Percentiles rank a stretch among this genome's conserved stretches.
Conservation (phyloP, 345 rosid genomes). For the Geranium brycei region DNA sequence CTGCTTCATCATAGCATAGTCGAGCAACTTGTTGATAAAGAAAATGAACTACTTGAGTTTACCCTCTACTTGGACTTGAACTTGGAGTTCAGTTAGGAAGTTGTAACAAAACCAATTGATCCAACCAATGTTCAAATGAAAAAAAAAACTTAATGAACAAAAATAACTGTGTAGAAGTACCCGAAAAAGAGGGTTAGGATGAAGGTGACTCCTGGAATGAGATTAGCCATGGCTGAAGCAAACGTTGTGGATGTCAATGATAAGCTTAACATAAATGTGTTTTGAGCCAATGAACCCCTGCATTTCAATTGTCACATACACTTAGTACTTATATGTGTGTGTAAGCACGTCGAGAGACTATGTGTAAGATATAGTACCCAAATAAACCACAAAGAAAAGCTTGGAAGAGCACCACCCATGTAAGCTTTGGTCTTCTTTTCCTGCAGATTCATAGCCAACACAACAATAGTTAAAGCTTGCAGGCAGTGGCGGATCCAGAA, state of each 20-base stretch:
- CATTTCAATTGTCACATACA: not conserved
- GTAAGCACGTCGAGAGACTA: not conserved
- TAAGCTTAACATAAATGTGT: slow-evolving; percentile 28
- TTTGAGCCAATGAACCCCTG: slow-evolving; percentile 28
- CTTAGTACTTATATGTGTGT: not conserved
- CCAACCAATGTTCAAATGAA: too few species aligned
- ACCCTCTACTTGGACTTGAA: too few species aligned
- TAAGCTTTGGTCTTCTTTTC: slow-evolving; percentile 36
- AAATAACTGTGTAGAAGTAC: slow-evolving; percentile 12
- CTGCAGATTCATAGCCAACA: slow-evolving; percentile 12
- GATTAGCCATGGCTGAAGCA: slow-evolving; percentile 32
- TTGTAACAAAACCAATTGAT: too few species aligned
- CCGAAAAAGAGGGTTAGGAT: slow-evolving; percentile 31
- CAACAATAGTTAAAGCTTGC: not conserved
- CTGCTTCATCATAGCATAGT: too few species aligned
- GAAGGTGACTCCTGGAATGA: slow-evolving; percentile 39
- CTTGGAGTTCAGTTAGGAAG: too few species aligned
- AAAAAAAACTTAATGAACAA: not conserved
- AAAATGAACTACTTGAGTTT: too few species aligned
- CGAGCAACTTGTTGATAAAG: too few species aligned
- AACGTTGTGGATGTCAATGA: slow-evolving; percentile 43
- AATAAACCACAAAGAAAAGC: slow-evolving; percentile 34
- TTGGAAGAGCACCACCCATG: slow-evolving; percentile 28
- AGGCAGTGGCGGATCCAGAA: too few species aligned
- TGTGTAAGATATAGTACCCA: slow-evolving; percentile 25